Percentiles rank a stretch among this genome's conserved stretches.
These are phyloP conservation scores for Suhomyces kilbournensis DNA, from an alignment of 805 yeast species.

Conservation along the genomic window DNA sequence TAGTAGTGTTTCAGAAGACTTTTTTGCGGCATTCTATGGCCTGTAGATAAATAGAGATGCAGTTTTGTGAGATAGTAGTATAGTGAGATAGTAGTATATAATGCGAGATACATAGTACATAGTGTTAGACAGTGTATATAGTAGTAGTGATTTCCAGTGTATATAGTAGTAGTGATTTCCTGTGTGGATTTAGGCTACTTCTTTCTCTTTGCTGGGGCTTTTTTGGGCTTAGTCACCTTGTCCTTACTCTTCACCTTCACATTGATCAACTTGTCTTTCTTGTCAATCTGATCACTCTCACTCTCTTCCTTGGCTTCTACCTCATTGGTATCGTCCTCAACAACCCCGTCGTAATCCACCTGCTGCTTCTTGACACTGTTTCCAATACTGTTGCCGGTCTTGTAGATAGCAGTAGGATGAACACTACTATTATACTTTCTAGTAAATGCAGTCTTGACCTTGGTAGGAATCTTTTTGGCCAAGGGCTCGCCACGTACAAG, in stretches of 20 bases:
- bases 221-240: conserved; percentile 11
- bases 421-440: conserved; percentile 69
- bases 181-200: background rate
- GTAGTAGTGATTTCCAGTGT: no score
- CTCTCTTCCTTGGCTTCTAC: conserved; percentile 45
- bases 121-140: background rate
- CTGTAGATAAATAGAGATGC: no score
- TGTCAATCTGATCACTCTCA: conserved; percentile 46
- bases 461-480: conserved; percentile 65
- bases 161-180: no score
- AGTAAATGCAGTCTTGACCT: conserved; percentile 84
- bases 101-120: no score
- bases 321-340: conserved; percentile 54
- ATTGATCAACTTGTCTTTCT: conserved; percentile 64
- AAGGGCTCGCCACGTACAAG: conserved; percentile 45
- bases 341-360: conserved; percentile 72
- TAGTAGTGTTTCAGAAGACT: no score
- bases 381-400: conserved; percentile 60
- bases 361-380: conserved; percentile 25
- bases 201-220: conserved; percentile 5
- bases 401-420: conserved; percentile 85
- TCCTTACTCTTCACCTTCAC: conserved; percentile 11
- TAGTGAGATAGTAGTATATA: no score
- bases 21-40: no score
- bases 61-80: no score